Base-by-base conservation (phyloP, 179 eudicot genomes). In the Beta corolliflora region DNA sequence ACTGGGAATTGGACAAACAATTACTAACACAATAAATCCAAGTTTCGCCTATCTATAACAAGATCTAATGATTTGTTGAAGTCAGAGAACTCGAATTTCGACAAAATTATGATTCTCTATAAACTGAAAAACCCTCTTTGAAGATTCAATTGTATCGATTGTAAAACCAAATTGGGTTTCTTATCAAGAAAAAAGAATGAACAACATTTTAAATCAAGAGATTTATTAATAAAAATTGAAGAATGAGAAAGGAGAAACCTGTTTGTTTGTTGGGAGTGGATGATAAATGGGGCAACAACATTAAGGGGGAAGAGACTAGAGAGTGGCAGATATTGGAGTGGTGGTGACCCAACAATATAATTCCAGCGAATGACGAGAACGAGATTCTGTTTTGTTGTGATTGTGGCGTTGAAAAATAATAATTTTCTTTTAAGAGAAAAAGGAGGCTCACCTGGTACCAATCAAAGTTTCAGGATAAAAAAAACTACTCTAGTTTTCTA, bases 251-350 rank as follows among this genome's bases (percentile, higher is more conserved):
- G 72, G n/a, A 68, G 46, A 66, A 7, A 23, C 18, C 41, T 16
- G 44, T 52, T 52, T 68, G 72, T 65, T 15, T 67, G 71, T 1
- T 68, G 1, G 72, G 52, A 16, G 72, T 13, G 70, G 10, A 52
- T 36, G 41, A 36, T 36, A 36, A 36, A 36, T 36, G 48, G 16
- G 72, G 44, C 4, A 68, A 16, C 6, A 68, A 5, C 52, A 44
- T 16, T 16, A 45, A 21, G 15, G 52, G 21, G n/a, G 72, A 25
- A 25, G 29, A 2, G 72, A 41, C 16, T 25, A 25, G 48, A 68
- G 72, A 41, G 72, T 68, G 72, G 72, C 72, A 68, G 72, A 18
- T 23, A 45, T 41, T 46, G 52, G 52, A 68, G 48, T 41, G 44
- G 52, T 44, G 50, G 41, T 36, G 52, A 31, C 23, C 46, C 52